Evolutionary conservation across 192 early-diverging fungal species (phyloP), one percentile per base, ranked within the genome.

Genomic region (Coemansia sp.): DNA sequence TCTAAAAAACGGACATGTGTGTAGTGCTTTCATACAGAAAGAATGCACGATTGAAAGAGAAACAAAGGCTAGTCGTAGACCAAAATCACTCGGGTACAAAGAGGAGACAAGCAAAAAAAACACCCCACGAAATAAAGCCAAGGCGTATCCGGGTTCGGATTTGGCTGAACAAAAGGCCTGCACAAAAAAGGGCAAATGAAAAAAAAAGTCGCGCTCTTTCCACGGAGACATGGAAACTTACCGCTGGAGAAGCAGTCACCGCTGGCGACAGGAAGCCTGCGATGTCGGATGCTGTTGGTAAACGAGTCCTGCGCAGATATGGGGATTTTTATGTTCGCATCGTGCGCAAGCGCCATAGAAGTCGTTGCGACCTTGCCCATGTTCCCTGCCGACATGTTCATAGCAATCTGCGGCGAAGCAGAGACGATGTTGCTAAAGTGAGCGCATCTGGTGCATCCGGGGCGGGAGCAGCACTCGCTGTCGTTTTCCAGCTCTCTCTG

Each of bases 341-440:
- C 54, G 25, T 79, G 77, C 22, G 65, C 77, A 25, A 79, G 65
- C 32, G 69, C 77, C 32, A 58, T 49, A 35, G 77, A 51, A 18
- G 71, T 70, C 13, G 61, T 35, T 11, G 67, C 55, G 6, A 79
- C 68, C 45, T 67, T 79, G 55, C 77, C 77, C 27, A 72, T 64
- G 68, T 79, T 79, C 14, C 64, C 68, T 32, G 77, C 77, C 22
- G 77, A 79, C 71, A 79, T 74, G 22, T 58, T 62, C 67, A 79
- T 59, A 3, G 77, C 77, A 22, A 79, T 67, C 55, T 79, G 77
- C 49, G 77, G 77, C 1, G 68, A 64, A 1, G 77, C 77, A 11
- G 77, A 79, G 16, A 79, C 68, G 25, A 79, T 65, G 58, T 54
- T 48, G 61, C 49, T 47, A 48, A 79, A 79, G 28, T 74, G 77